Evolutionary conservation across 805 yeast genomes (phyloP).

Genomic region (Pichia deserticola): DNA sequence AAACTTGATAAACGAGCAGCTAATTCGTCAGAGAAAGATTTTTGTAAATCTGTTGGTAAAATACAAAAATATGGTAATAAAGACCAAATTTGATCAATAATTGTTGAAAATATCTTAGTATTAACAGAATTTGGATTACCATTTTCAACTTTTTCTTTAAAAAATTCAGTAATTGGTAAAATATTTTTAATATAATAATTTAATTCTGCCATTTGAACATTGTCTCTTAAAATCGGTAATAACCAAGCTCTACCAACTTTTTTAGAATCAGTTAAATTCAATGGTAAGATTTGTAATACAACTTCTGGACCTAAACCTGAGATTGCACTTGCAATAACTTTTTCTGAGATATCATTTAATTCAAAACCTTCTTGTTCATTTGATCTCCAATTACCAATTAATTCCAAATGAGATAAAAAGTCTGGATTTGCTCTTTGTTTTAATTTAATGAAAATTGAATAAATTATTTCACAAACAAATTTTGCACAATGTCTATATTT

Average conservation of each 20-base stretch:
- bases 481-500: slow-evolving; percentile 70
- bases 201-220: slow-evolving; percentile 64
- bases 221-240: slow-evolving; percentile 83
- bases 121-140: slow-evolving; percentile 54
- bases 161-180: slow-evolving; percentile 56
- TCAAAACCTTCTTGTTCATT: slow-evolving; percentile 64
- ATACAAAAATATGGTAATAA: slow-evolving; percentile 84
- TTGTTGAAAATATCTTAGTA: slow-evolving; percentile 71
- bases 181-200: slow-evolving; percentile 55
- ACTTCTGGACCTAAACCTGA: slow-evolving; percentile 80
- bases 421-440: slow-evolving; percentile 65
- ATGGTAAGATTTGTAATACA: slow-evolving; percentile 67
- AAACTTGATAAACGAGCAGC: slow-evolving; percentile 70
- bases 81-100: slow-evolving; percentile 89
- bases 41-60: slow-evolving; percentile 65
- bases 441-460: slow-evolving; percentile 55
- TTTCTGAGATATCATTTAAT: slow-evolving; percentile 68
- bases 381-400: slow-evolving; percentile 82
- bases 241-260: slow-evolving; percentile 93
- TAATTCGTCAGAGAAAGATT: slow-evolving; percentile 63
- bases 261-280: slow-evolving; percentile 58
- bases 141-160: slow-evolving; percentile 39
- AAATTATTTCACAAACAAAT: slow-evolving; percentile 63
- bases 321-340: slow-evolving; percentile 72
- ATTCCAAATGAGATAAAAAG: slow-evolving; percentile 54